Base-by-base conservation (phyloP, 805 yeast species). In the Scheffersomyces amazonensis region DNA sequence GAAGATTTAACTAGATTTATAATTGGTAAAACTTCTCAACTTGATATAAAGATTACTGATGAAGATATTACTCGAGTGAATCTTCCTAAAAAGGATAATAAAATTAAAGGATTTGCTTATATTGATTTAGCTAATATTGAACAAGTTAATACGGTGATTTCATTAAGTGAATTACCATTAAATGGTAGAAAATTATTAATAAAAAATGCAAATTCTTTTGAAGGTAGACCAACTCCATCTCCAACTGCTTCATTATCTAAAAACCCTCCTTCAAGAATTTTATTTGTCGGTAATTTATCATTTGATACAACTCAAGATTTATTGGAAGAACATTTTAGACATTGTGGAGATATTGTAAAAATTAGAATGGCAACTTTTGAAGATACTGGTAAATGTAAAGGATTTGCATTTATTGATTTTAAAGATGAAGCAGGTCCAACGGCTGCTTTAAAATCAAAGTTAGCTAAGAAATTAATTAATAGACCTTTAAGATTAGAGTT, bases 331-430 rank as follows among this genome's bases (percentile, higher is more conserved):
- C 96, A 87, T 46, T 91, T 91, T 70, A 83, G 84, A 61, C 91
- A 84, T 53, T 89, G 96, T 64, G 97, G 98, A 28, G 89, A 85
- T 46, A 91, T 95, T 42, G 64, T 71, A 20, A 78, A 78, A 48
- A 78, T 91, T 37, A 78, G 99, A 60, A 91, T 90, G 95, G 98
- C 98, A 3, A 90, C 99, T n/a, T 91, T 91, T 63, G 89, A 93
- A 64, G 99, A 91, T 58, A 69, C 85, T 35, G 98, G 97, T 1
- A 91, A 90, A 58, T 91, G 98, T 70, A 93, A 93, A 62, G 98
- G 98, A 2, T 91, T 91, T 68, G 89, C 96, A 1, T 91, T 93
- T 54, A 68, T 91, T 24, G 98, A 91, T 60, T 91, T 90, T 65
- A 76, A 70, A 45, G 82, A 81, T 47, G 87, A 83, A 46, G 80